Conservation (phyloP, 2,329 filamentous ascomycete species). For the Aspergillus niger region DNA sequence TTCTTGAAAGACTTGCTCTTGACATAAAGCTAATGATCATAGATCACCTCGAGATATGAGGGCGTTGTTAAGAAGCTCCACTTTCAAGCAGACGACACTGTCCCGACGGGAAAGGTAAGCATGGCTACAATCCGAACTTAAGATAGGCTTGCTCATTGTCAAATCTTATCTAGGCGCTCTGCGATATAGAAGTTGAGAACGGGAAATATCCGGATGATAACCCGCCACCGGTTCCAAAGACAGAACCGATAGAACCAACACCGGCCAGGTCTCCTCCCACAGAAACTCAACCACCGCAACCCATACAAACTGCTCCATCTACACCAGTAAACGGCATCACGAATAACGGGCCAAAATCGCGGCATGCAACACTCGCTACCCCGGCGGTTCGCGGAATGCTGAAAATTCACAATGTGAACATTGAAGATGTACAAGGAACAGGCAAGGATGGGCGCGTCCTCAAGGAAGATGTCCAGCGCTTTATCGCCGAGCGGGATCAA, state of each 20-base stretch:
- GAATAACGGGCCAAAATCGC: slow-evolving; percentile 47
- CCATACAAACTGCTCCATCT: slow-evolving; percentile 11
- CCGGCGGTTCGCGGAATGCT: slow-evolving; percentile 88
- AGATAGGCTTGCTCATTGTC: slow-evolving; percentile 8
- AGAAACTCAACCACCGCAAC: slow-evolving; percentile 22
- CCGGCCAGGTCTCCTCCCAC: slow-evolving; percentile 20
- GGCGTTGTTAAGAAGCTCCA: slow-evolving; percentile 95
- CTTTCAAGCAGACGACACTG: slow-evolving; percentile 95
- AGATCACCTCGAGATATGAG: slow-evolving; percentile 95
- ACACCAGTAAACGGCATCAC: slow-evolving; percentile 7
- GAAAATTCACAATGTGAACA: slow-evolving; percentile 76
- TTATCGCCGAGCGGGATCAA: slow-evolving; percentile 59
- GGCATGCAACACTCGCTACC: slow-evolving; percentile 76
- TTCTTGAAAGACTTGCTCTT: neutral
- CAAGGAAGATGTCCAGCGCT: slow-evolving; percentile 86
- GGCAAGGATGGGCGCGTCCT: slow-evolving; percentile 87
- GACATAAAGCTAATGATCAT: slow-evolving; percentile 44
- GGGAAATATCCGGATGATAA: slow-evolving; percentile 66
- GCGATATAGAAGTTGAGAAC: slow-evolving; percentile 91
- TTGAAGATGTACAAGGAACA: slow-evolving; percentile 76
- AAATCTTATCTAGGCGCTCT: slow-evolving; percentile 64
- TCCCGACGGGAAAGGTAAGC: slow-evolving; percentile 75
- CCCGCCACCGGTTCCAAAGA: slow-evolving; percentile 28
- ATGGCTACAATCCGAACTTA: neutral
- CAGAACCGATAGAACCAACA: slow-evolving; percentile 33